phyloP scores from a whole-genome alignment of 495 filamentous ascomycete genomes.

The Penicillium pulvis region DNA sequence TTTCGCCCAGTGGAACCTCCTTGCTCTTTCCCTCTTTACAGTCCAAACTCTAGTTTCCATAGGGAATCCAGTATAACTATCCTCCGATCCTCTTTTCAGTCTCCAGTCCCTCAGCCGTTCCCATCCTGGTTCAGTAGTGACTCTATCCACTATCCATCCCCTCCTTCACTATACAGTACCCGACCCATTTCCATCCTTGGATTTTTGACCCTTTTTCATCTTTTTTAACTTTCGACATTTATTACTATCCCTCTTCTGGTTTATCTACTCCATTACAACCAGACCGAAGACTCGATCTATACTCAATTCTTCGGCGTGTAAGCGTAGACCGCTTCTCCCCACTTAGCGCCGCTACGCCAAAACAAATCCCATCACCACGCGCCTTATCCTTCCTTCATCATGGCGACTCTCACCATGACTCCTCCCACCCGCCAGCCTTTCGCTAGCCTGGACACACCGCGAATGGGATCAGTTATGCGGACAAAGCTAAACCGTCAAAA shows the following conservation, averaged over 20 bases:
- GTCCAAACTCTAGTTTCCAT: conserved; percentile 7
- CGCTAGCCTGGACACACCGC: conserved; percentile 43
- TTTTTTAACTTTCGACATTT: conserved; percentile 1
- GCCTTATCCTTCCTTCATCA: conserved; percentile 21
- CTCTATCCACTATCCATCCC: conserved; percentile 4
- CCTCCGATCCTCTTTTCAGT: neutral
- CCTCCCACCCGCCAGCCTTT: conserved; percentile 47
- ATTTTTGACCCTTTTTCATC: conserved; percentile 4
- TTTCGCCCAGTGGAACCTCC: conserved; percentile 11
- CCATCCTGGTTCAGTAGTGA: neutral
- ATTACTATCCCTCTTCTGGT: neutral
- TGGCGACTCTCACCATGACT: conserved; percentile 48
- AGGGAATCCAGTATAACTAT: neutral
- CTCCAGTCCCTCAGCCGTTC: neutral
- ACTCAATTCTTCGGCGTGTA: conserved; percentile 1
- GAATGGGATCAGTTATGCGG: conserved; percentile 46
- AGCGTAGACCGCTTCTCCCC: conserved; percentile 25
- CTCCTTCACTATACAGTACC: neutral
- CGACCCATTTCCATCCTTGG: neutral
- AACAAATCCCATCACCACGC: conserved; percentile 25
- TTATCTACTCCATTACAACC: neutral
- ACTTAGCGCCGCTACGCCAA: conserved; percentile 31
- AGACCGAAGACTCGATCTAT: neutral
- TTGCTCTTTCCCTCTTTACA: conserved; percentile 10
- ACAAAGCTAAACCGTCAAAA: conserved; percentile 54